These are phyloP conservation scores for Nematodospora valgi DNA, from an alignment of 805 yeast species.

Conservation along the genomic window DNA sequence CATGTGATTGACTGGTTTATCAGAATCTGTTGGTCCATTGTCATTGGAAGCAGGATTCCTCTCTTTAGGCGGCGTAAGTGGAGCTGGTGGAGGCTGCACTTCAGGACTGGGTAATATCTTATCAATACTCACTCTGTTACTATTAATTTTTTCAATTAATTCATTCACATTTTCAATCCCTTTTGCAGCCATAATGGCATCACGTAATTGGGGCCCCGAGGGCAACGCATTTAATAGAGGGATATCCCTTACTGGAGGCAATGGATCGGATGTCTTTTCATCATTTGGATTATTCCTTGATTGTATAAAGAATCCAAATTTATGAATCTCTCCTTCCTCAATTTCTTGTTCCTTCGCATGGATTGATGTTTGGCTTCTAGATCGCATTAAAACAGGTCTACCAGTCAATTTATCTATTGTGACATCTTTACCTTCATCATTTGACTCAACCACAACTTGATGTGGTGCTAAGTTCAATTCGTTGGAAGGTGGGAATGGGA, in stretches of 20 bases:
- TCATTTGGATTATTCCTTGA: conserved; percentile 7
- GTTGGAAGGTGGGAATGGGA: conserved; percentile 1
- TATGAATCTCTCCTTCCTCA: conserved; percentile 90
- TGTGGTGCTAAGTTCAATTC: conserved; percentile 52
- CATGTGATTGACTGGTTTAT: conserved; percentile 30
- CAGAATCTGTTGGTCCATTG: conserved; percentile 27
- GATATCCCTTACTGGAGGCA: conserved; percentile 12
- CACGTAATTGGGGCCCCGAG: conserved; percentile 52
- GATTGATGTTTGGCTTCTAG: conserved; percentile 59
- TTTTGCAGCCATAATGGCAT: conserved; percentile 67
- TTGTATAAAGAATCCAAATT: conserved; percentile 78
- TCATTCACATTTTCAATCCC: conserved; percentile 70
- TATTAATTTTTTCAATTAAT: conserved; percentile 61
- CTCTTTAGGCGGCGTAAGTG: no score
- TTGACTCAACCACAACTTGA: conserved; percentile 66
- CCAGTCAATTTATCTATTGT: conserved; percentile 72
- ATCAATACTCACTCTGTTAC: conserved; percentile 49
- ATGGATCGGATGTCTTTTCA: conserved; percentile 1
- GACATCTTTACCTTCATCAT: conserved; percentile 46
- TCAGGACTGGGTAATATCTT: conserved; percentile 14
- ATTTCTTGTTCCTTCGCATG: conserved; percentile 77
- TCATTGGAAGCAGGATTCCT: conserved; percentile 13
- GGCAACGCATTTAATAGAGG: conserved; percentile 44
- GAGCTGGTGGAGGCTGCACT: no score
- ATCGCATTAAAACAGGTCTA: conserved; percentile 62